phyloP scores from a whole-genome alignment of 169 alveolate species.

The Perkinsus marinus region DNA sequence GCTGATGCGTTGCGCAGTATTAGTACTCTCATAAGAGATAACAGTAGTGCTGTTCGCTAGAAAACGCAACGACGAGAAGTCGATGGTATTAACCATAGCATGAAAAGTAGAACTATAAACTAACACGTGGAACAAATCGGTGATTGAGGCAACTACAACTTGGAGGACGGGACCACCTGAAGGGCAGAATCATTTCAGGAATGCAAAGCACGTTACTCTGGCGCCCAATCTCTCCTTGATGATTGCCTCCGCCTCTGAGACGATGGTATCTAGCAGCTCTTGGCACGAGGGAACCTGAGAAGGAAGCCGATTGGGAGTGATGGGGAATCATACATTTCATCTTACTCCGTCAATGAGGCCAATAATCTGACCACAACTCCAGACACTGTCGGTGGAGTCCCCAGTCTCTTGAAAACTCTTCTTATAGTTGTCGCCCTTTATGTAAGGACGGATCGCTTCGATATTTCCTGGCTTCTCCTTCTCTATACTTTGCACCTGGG shows the following conservation, averaged over 20 bases:
- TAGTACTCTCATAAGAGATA: too few relatives aligned
- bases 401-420: slow-evolving; percentile 1
- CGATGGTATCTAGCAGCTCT: neutral
- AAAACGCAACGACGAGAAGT: too few relatives aligned
- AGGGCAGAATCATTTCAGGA: neutral
- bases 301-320: neutral
- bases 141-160: neutral
- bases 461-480: neutral
- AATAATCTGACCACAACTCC: slow-evolving; percentile 5
- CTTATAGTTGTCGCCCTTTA: slow-evolving; percentile 1
- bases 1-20: too few relatives aligned
- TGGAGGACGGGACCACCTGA: neutral
- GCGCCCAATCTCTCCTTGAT: neutral
- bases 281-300: neutral
- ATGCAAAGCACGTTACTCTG: neutral
- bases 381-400: neutral
- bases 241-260: neutral
- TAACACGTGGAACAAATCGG: neutral
- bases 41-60: too few relatives aligned
- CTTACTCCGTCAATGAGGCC: slow-evolving; percentile 2
- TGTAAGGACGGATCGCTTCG: neutral
- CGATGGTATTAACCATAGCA: too few relatives aligned
- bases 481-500: neutral
- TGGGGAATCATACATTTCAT: neutral
- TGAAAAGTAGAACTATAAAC: too few relatives aligned